Base-by-base conservation (phyloP, 2,329 filamentous ascomycete genomes). In the Colletotrichum magnum region DNA sequence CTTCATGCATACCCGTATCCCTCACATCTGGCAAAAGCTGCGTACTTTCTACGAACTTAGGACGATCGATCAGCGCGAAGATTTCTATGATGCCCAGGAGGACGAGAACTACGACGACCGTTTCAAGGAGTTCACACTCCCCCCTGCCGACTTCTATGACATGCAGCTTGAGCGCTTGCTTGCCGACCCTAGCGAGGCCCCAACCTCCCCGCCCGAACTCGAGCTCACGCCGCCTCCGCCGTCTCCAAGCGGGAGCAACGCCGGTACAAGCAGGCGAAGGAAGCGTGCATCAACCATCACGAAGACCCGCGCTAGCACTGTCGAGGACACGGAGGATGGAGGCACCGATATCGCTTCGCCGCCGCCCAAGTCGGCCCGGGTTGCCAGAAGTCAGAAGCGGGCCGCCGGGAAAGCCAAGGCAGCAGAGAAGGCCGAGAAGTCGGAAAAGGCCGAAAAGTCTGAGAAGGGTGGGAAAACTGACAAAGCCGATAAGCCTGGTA, bases 21-120 rank as follows among this genome's bases (percentile, higher is more conserved):
- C 93, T 0, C 92, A 93, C 48, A 97, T 99, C 72, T 98, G 96
- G 95, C 87, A 88, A 74, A 98, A 98, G 80, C 86, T 99, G 12
- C 84, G 87, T 39, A 90, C 90, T 41, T 89, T 96, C 71, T 99
- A 97, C 82, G 94, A 97, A 80, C 88, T 98, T 36, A 89, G 93
- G 57, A 88, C 92, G 48, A 91, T 98, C 68, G 94, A 98, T 80
- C 94, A 97, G 77, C 90, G 94, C 75, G 95, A 94, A 78, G 87
- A 91, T 77, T 84, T 85, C 71, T 81, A 83, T 71, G 82, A 85
- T 70, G 82, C 85, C 50, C 81, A 82, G 39, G 89, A 92, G 41
- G 89, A 90, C 32, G 85, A 89, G 43, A 84, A 85, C 39, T 85
- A 87, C 21, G 84, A 87, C 63, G 87, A 90, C 26, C 85, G 87